Evolutionary conservation across 2,329 filamentous ascomycete species (phyloP).

Genomic region (Nigrospora osmanthi): DNA sequence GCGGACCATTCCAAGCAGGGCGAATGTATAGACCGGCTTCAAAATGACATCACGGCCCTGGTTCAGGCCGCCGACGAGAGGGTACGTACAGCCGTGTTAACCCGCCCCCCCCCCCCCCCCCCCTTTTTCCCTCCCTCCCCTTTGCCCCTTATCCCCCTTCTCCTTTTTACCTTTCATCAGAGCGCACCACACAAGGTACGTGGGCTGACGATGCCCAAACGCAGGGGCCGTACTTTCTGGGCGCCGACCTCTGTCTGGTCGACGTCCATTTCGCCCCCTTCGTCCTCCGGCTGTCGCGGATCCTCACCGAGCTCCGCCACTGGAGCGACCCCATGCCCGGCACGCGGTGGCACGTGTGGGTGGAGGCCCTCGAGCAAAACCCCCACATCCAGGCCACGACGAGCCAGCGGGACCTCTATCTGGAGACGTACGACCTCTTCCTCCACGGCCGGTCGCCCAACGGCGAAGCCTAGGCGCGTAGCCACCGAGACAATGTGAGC

Average conservation of each 20-base stretch:
- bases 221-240: conserved; percentile 62
- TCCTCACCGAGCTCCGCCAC: conserved; percentile 55
- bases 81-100: conserved; percentile 14
- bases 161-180: no score
- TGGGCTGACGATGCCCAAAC: not conserved
- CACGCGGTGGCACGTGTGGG: conserved; percentile 61
- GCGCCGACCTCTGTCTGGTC: conserved; percentile 48
- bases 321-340: conserved; percentile 59
- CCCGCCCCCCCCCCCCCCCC: not conserved
- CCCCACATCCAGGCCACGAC: conserved; percentile 58
- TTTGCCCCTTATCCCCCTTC: no score
- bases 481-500: not conserved
- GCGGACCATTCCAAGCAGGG: conserved; percentile 52
- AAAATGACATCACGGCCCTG: conserved; percentile 50
- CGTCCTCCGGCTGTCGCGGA: conserved; percentile 58
- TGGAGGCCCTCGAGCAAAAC: conserved; percentile 60
- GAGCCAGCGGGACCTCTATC: conserved; percentile 46
- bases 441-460: not conserved
- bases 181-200: no score
- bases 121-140: not conserved
- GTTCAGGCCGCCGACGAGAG: conserved; percentile 39
- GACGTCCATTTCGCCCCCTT: conserved; percentile 73
- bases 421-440: conserved; percentile 50
- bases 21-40: conserved; percentile 52
- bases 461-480: conserved; percentile 17